These are phyloP conservation scores for Scheffersomyces quercinus DNA, from an alignment of 1,139 yeast species.

Conservation along the genomic window DNA sequence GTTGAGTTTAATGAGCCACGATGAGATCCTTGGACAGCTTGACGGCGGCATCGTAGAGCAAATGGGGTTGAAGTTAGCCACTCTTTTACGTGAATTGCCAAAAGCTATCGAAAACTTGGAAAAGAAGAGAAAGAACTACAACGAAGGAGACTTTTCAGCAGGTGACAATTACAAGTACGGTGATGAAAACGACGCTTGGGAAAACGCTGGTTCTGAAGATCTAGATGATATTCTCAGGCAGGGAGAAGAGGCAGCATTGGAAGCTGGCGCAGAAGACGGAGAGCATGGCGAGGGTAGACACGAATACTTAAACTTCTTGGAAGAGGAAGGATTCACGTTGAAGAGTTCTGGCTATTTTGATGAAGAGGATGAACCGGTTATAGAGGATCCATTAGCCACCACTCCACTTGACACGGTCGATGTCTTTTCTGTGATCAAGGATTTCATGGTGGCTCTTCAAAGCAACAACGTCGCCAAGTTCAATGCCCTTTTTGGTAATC, in stretches of 20 bases:
- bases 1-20: slow-evolving; percentile 47
- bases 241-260: slow-evolving; percentile 23
- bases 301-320: slow-evolving; percentile 45
- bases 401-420: slow-evolving; percentile 77
- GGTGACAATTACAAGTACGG: slow-evolving; percentile 11
- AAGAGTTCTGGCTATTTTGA: slow-evolving; percentile 40
- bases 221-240: slow-evolving; percentile 19
- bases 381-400: slow-evolving; percentile 80
- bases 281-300: slow-evolving; percentile 35
- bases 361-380: slow-evolving; percentile 55
- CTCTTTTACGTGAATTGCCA: slow-evolving; percentile 62
- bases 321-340: slow-evolving; percentile 42
- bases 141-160: slow-evolving; percentile 35
- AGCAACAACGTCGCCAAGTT: slow-evolving; percentile 9
- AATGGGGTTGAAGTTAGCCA: slow-evolving; percentile 50
- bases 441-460: slow-evolving; percentile 15
- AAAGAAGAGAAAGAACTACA: slow-evolving; percentile 53
- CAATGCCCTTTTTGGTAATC: slow-evolving; percentile 12
- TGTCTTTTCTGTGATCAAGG: slow-evolving; percentile 42
- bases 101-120: slow-evolving; percentile 66
- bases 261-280: slow-evolving; percentile 29
- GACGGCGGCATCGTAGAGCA: slow-evolving; percentile 16
- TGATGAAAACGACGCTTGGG: slow-evolving; percentile 13
- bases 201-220: slow-evolving; percentile 30
- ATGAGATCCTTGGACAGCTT: slow-evolving; percentile 21